These are phyloP conservation scores for Aspergillus luchuensis DNA, from an alignment of 2,329 filamentous ascomycete species.

Conservation along the genomic window DNA sequence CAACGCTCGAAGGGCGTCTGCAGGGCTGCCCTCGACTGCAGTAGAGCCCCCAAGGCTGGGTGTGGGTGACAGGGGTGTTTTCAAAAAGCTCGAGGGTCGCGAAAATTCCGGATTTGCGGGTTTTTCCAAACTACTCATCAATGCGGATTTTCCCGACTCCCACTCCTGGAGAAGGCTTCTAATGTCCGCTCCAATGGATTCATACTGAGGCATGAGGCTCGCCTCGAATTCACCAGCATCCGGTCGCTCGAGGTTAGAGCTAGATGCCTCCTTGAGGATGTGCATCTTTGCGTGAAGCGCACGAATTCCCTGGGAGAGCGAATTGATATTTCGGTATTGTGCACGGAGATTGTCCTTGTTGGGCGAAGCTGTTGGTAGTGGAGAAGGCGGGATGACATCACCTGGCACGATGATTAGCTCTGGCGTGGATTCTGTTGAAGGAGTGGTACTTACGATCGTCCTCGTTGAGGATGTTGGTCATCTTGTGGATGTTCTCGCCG, in stretches of 20 bases:
- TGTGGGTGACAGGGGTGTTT: conserved; percentile 47
- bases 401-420: conserved; percentile 27
- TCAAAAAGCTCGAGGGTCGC: conserved; percentile 51
- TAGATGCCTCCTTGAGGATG: conserved; percentile 85
- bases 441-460: conserved; percentile 67
- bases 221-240: conserved; percentile 71
- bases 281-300: conserved; percentile 94
- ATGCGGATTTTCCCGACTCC: conserved; percentile 81
- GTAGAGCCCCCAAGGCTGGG: conserved; percentile 50
- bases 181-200: conserved; percentile 87
- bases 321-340: conserved; percentile 84
- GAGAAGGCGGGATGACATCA: conserved; percentile 52
- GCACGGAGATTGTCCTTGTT: conserved; percentile 81
- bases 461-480: conserved; percentile 72
- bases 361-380: conserved; percentile 68
- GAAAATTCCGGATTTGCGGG: conserved; percentile 68
- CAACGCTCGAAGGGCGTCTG: conserved; percentile 74
- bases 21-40: conserved; percentile 59
- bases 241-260: conserved; percentile 73
- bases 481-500: conserved; percentile 62
- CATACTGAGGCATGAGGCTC: conserved; percentile 84
- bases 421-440: neutral
- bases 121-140: conserved; percentile 78
- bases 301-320: conserved; percentile 84
- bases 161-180: conserved; percentile 78